Base-by-base conservation (phyloP, 768 basidiomycete genomes). In the Suillus cothurnatus region DNA sequence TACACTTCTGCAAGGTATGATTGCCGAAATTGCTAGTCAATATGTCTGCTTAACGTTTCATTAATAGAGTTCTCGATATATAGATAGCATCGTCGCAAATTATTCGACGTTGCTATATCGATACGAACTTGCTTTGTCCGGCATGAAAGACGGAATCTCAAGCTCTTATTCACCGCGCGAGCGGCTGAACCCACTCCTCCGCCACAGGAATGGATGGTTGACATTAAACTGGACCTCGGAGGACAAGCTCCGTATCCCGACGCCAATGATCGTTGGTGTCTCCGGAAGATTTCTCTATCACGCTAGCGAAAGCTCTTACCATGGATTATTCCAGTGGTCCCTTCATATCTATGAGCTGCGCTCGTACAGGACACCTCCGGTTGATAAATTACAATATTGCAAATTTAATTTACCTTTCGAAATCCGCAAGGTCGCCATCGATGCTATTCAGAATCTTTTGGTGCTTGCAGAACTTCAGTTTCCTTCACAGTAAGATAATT, bases 371-470 rank as follows among this genome's bases (percentile, higher is more conserved):
- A 71, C 66, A 66, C 66, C 64, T 1, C 75, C 69, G 45, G 65
- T 67, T 61, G 53, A 71, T 64, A 71, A 63, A 31, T 45, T 76
- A 72, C 71, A 69, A 52, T 76, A 71, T 67, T 71, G 74, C 67
- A 73, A 71, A 64, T 74, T 77, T 68, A 73, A 71, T 69, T 63
- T 78, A 4, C 70, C 75, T 64, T 76, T 78, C 65, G 75, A 76
- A 32, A 72, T 76, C 63, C 73, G 77, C 59, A 72, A 71, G 64
- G 70, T 76, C 26, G 75, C 77, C 17, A 78, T 76, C 50, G 75
- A 76, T 41, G 64, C 70, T 45, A 68, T 69, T 6, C 75, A 76
- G 64, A 71, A 74, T 61, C 50, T 76, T 67, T 71, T 76, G 72
- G 63, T 76, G 26, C 62, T 77, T 61, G 71, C 72, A 3, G 76